Evolutionary conservation across 2,329 filamentous ascomycete species (phyloP), one percentile per base, ranked within the genome.

Genomic region (Colletotrichum tropicicola): DNA sequence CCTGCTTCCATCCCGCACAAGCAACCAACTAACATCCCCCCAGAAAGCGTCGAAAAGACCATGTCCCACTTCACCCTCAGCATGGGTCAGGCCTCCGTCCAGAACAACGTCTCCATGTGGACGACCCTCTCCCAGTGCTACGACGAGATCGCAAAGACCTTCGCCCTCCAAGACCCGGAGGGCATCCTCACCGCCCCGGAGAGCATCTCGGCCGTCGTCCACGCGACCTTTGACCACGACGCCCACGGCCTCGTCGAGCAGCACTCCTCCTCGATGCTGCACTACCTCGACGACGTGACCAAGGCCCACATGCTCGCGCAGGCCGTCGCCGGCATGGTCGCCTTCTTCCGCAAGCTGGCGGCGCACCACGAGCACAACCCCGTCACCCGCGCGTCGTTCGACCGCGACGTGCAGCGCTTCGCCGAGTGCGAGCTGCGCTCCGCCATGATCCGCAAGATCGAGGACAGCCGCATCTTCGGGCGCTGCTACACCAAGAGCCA

Each of bases 251-350:
- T 79, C 49, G 73, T 79, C 30, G 70, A 72, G 10, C 70, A 74
- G 21, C 66, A 72, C 30, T 68, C 70, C 1, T 65, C 69, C 6
- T 66, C 65, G n/a, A 72, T 75, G 51, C 66, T 72, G 13, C 69
- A 72, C 27, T 67, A 68, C 7, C 72, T 79, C 37, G 71, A 74
- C 57, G 72, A 74, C 39, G 69, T 73, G 44, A 72, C 74, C 52
- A 77, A 73, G 66, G 72, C 73, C 4, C 71, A 70, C 21, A 68
- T 79, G 37, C 75, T 78, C 37, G 71, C 74, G 15, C 73, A 79
- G 64, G 78, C 76, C 54, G 69, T 79, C 25, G 73, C 75, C 0
- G 77, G 75, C 37, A 72, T 77, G 47, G 72, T 77, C 12, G 53
- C 72, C 59, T 49, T 79, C 44, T 74, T 75, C 53, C 67, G 66